Evolutionary conservation across 2,329 filamentous ascomycete genomes (phyloP), one percentile per base, ranked within the genome.

Genomic region (Chrysoporthe austroafricana): DNA sequence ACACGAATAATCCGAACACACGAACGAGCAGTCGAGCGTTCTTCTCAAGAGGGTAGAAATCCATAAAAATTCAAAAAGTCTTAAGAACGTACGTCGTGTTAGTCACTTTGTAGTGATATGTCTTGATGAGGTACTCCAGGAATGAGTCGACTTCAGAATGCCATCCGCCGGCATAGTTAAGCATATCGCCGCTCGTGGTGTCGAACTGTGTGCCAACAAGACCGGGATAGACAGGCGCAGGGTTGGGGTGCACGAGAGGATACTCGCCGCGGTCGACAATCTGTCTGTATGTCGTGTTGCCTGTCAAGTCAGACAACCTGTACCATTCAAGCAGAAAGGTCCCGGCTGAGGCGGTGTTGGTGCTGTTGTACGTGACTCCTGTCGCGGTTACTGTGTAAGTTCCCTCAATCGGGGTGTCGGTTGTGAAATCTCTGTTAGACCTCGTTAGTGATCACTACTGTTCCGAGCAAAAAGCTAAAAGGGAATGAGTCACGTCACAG

Each of bases 271-370:
- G 64, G 50, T 66, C 64, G 18, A 62, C 64, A 13, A 66, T 46
- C n/a, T 43, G 9, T 14, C 64, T 50, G 58, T 66, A 66, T 4
- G 64, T 61, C 9, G 64, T 26, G 43, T 66, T 66, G 21, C 64
- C 64, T 39, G 64, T 61, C 46, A 66, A 26, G 36, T 66, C 64
- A n/a, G 57, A 42, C 36, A 66, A 14, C 11, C 64, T 36, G 48
- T 66, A 66, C 64, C 64, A 66, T 11, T 66, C 64, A 14, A 66
- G 58, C 21, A 66, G 18, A 26, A 66, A 66, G n/a, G 64, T 56
- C 0, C 64, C 64, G 3, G 57, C 64, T 9, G 64, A 66, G 36
- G 64, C 64, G 18, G 64, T 66, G 64, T 66, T 66, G 5, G 64
- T 66, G 57, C 64, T 66, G 21, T 66, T 66, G 58, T 66, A 66